phyloP scores from a whole-genome alignment of 2,329 filamentous ascomycete genomes.

The Penicillium sp. region DNA sequence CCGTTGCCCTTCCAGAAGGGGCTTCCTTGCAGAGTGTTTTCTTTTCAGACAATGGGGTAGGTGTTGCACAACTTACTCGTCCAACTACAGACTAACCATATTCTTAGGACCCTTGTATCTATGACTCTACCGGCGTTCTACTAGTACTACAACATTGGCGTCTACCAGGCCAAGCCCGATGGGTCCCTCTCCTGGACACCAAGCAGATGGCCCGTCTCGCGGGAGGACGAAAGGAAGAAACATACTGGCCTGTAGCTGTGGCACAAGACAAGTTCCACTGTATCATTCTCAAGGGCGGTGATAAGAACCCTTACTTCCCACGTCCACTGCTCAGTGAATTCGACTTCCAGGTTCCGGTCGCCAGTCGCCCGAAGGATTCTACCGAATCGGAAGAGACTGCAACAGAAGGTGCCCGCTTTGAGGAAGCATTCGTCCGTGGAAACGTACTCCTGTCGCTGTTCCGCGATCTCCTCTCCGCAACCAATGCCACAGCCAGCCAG shows the following conservation, averaged over 20 bases:
- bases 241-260: slow-evolving; percentile 93
- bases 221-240: slow-evolving; percentile 79
- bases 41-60: slow-evolving; percentile 84
- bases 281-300: slow-evolving; percentile 95
- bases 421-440: slow-evolving; percentile 76
- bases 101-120: slow-evolving; percentile 82
- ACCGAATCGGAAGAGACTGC: slow-evolving; percentile 40
- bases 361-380: slow-evolving; percentile 47
- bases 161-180: slow-evolving; percentile 74
- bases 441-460: slow-evolving; percentile 70
- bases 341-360: slow-evolving; percentile 79
- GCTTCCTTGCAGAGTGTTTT: slow-evolving; percentile 76
- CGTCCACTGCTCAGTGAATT: slow-evolving; percentile 88
- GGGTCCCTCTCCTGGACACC: slow-evolving; percentile 91
- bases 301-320: slow-evolving; percentile 89
- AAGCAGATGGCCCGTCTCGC: slow-evolving; percentile 75
- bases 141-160: slow-evolving; percentile 90
- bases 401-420: slow-evolving; percentile 52
- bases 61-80: slow-evolving; percentile 26
- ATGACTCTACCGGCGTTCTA: slow-evolving; percentile 86
- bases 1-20: slow-evolving; percentile 74
- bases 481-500: slow-evolving; percentile 61
- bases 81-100: slow-evolving; percentile 8
- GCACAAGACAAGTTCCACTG: slow-evolving; percentile 92
- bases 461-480: slow-evolving; percentile 67